Conservation (phyloP, 2,329 filamentous ascomycete genomes). For the Penicillium fuscoglaucum region DNA sequence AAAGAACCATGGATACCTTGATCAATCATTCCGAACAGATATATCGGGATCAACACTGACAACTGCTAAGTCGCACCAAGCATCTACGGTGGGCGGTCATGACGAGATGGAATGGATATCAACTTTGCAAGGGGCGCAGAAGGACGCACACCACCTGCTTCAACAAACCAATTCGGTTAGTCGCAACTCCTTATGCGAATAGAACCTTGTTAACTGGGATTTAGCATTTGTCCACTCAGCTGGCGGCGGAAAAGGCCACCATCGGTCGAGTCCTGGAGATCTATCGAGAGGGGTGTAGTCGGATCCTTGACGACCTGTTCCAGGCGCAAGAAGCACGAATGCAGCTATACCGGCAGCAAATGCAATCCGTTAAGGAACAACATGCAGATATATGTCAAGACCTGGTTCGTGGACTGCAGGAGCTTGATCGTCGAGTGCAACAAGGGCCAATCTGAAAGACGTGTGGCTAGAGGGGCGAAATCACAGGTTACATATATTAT, state of each 20-base stretch:
- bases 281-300: slow-evolving; percentile 46
- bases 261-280: slow-evolving; percentile 46
- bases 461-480: background rate
- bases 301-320: slow-evolving; percentile 46
- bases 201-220: background rate
- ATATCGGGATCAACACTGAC: background rate
- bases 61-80: background rate
- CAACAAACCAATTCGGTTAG: slow-evolving; percentile 34
- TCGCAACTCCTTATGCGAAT: background rate
- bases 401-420: slow-evolving; percentile 32
- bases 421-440: slow-evolving; percentile 27
- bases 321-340: slow-evolving; percentile 43
- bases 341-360: slow-evolving; percentile 31
- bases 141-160: slow-evolving; percentile 27
- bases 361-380: slow-evolving; percentile 30
- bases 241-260: slow-evolving; percentile 50
- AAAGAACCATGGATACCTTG: background rate
- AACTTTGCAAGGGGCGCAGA: slow-evolving; percentile 21
- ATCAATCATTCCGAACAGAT: background rate
- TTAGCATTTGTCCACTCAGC: slow-evolving; percentile 47
- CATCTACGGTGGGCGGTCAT: background rate
- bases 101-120: slow-evolving; percentile 22
- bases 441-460: slow-evolving; percentile 11
- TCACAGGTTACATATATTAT: background rate
- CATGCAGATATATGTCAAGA: slow-evolving; percentile 32